Conservation (phyloP, 1,284 basidiomycete species). For the Trametes sp. region DNA sequence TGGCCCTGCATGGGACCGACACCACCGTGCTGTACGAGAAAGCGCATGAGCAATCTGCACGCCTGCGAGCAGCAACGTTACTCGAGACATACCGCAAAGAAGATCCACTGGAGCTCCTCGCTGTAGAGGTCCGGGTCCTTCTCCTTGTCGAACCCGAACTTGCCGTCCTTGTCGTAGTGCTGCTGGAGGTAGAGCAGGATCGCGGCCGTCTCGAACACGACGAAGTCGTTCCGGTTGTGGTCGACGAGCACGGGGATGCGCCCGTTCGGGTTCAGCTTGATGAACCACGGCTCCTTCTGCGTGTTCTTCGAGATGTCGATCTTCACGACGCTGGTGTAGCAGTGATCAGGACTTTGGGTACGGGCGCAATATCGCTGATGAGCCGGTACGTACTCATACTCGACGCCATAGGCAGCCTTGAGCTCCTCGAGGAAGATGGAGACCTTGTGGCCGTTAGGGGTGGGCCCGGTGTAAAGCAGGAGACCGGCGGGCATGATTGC, state of each 20-base stretch:
- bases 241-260: constrained; percentile 61
- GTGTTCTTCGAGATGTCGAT: constrained; percentile 52
- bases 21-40: constrained; percentile 61
- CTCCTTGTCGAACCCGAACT: constrained; percentile 54
- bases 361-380: background rate
- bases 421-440: constrained; percentile 44
- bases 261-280: constrained; percentile 68
- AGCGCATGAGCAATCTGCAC: background rate
- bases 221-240: constrained; percentile 51
- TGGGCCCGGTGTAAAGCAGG: constrained; percentile 66
- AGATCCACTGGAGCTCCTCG: constrained; percentile 81
- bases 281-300: constrained; percentile 63
- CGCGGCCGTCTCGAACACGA: constrained; percentile 62
- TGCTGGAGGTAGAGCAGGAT: constrained; percentile 63
- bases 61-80: background rate
- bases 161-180: constrained; percentile 55
- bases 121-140: constrained; percentile 52
- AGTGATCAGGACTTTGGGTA: background rate
- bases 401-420: constrained; percentile 38
- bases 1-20: constrained; percentile 82
- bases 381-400: constrained; percentile 40
- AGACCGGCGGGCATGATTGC: constrained; percentile 6
- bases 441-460: constrained; percentile 72
- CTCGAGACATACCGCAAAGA: constrained; percentile 63
- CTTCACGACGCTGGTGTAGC: constrained; percentile 40